A percentile compares a stretch with the other conserved stretches of the same genome.
These are phyloP conservation scores for Coniochaeta prunicola DNA, from an alignment of 2,329 filamentous ascomycete genomes.

Conservation along the genomic window DNA sequence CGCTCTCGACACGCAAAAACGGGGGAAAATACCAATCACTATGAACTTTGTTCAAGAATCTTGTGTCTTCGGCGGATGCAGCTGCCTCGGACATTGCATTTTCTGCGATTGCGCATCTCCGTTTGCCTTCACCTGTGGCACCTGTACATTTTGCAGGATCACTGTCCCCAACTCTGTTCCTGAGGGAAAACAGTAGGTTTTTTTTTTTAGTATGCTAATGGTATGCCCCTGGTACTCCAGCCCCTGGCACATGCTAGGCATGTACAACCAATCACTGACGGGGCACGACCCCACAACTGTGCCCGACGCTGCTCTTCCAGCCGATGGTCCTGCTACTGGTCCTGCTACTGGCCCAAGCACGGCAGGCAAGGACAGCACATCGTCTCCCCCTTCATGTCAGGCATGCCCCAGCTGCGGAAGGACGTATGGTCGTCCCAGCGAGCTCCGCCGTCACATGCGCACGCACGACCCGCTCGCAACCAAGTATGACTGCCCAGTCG, in stretches of 20 bases:
- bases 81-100: neutral
- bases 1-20: too few species aligned
- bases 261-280: neutral
- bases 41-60: neutral
- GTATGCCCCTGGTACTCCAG: neutral
- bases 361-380: neutral
- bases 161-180: neutral
- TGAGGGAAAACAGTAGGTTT: neutral
- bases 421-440: neutral
- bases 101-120: neutral
- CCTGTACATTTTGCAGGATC: neutral
- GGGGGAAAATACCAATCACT: neutral
- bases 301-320: neutral
- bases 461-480: neutral
- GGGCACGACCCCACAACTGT: neutral
- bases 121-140: neutral
- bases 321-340: too few species aligned
- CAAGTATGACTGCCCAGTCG: neutral
- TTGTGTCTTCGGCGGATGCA: neutral
- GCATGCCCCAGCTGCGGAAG: neutral
- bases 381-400: neutral
- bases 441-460: neutral
- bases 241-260: too few species aligned
- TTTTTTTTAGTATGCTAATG: constrained; percentile 1
- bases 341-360: neutral